These are phyloP conservation scores for Populus ilicifolia DNA, from an alignment of 345 rosid species.

Conservation along the genomic window DNA sequence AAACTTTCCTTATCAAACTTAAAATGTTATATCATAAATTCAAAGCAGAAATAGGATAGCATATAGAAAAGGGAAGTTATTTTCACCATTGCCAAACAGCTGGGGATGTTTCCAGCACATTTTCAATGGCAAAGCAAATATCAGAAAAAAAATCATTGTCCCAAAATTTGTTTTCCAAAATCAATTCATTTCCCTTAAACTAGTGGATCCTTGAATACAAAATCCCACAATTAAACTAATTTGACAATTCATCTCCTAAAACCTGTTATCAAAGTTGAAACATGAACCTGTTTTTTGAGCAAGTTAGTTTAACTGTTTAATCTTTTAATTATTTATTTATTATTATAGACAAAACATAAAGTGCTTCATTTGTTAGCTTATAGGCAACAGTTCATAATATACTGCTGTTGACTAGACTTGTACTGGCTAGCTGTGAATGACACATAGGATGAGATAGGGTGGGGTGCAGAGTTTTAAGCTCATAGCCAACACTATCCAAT, in stretches of 20 bases:
- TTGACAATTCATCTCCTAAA: background rate
- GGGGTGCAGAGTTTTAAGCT: background rate
- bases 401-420: background rate
- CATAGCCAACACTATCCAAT: background rate
- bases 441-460: background rate
- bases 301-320: background rate
- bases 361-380: background rate
- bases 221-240: background rate
- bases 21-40: background rate
- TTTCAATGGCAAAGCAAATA: background rate
- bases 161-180: too few species aligned
- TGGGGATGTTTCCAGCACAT: background rate
- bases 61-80: background rate
- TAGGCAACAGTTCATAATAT: background rate
- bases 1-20: background rate
- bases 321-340: background rate
- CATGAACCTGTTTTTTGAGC: background rate
- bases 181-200: background rate
- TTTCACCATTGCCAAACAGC: background rate
- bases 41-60: background rate
- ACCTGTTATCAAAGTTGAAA: background rate
- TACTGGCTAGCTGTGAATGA: background rate
- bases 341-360: background rate
- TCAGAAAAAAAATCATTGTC: too few species aligned
- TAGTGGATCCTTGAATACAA: background rate